Conservation (phyloP, 441 rosid species). For the Bocquillonia castaneifolia region DNA sequence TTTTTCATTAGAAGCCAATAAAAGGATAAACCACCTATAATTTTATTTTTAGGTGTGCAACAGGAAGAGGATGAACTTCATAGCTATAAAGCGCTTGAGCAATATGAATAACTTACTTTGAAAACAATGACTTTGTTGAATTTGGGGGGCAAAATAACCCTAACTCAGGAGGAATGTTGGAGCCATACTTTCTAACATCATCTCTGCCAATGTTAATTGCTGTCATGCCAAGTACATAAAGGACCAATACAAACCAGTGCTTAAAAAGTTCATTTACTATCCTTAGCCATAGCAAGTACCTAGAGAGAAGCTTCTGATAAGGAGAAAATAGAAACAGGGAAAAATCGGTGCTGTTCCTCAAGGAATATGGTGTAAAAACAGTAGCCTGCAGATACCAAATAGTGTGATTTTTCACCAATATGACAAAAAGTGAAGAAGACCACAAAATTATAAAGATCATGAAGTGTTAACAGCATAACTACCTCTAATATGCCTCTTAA, state of each 20-base stretch:
- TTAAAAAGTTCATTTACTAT: constrained; percentile 20
- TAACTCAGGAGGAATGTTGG: constrained; percentile 52
- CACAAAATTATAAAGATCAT: constrained; percentile 15
- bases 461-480: constrained; percentile 19
- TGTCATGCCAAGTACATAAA: constrained; percentile 22
- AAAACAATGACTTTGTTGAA: constrained; percentile 69
- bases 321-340: constrained; percentile 50
- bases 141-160: constrained; percentile 72
- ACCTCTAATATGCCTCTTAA: constrained; percentile 89
- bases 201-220: constrained; percentile 47
- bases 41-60: constrained; percentile 4
- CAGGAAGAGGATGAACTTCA: constrained; percentile 13
- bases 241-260: constrained; percentile 8
- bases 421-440: constrained; percentile 11
- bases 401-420: constrained; percentile 17
- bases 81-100: constrained; percentile 16
- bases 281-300: constrained; percentile 40
- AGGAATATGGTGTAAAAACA: constrained; percentile 61
- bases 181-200: constrained; percentile 46
- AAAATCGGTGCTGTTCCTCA: constrained; percentile 74
- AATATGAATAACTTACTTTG: constrained; percentile 44
- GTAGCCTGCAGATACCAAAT: constrained; percentile 58
- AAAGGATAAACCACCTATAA: constrained; percentile 11
- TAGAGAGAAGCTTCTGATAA: constrained; percentile 58
- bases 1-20: constrained; percentile 19